Base-by-base conservation (phyloP, 208 protist genomes). In the Trypanosoma platydactyli region DNA sequence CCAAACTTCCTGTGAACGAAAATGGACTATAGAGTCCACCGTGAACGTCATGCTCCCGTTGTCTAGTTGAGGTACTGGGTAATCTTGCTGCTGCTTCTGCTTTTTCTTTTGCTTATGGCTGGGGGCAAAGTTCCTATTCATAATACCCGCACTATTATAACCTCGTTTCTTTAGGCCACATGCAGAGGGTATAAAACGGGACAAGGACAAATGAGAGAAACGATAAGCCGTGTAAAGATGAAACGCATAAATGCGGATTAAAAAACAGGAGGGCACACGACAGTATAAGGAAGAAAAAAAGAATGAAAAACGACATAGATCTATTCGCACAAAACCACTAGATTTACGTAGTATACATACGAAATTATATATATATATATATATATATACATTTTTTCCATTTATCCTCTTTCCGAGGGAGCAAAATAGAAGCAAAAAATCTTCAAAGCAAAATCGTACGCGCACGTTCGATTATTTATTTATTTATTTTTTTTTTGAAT, bases 1-100 rank as follows among this genome's bases (percentile, higher is more conserved):
- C 66, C 35, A 79, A 68, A 40, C 71, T 81, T 33, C 75, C 67
- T 16, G 59, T 53, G 15, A 41, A 46, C 0, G 70, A 45, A 2
- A 50, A 29, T 15, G 54, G 15, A 55, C 38, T n/a, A 44, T 51
- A 27, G 45, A 44, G 60, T 15, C 67, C 6, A 18, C 25, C 38
- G n/a, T 38, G 65, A 16, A 44, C 57, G 7, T 35, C 3, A 9
- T 56, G 20, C 16, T 58, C 50, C 46, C 16, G 30, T 42, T 54
- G 18, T 9, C 59, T 53, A 45, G 16, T 48, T 25, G 18, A 22
- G 16, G 12, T 56, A 15, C 33, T 12, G 9, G n/a, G 30, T 30
- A 15, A 44, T 49, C 13, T 4, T 40, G 53, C 15, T 61, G 41
- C 24, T 12, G 20, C 20, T n/a, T 15, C 18, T 35, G 52, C 16